These are phyloP conservation scores for Malus sylvestris DNA, from an alignment of 306 rosid species.

Conservation along the genomic window DNA sequence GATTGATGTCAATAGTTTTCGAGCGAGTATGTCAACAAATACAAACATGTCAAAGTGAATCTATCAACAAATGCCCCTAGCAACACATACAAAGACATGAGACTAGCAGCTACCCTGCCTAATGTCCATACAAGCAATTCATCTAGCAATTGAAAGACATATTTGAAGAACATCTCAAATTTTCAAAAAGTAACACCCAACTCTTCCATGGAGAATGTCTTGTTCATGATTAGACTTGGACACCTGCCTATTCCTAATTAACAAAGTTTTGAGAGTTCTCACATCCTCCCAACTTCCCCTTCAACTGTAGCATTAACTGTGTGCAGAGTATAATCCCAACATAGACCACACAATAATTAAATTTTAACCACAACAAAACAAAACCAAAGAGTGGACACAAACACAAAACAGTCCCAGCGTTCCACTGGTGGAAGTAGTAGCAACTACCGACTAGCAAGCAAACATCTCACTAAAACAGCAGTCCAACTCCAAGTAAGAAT, in stretches of 20 bases:
- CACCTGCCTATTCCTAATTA: neutral
- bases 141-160: too few species aligned
- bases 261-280: neutral
- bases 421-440: neutral
- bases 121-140: too few species aligned
- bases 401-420: neutral
- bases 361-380: neutral
- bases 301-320: neutral
- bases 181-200: too few species aligned
- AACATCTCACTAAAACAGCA: neutral
- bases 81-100: too few species aligned
- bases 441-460: neutral
- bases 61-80: too few species aligned
- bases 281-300: neutral
- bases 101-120: too few species aligned
- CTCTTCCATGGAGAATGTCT: too few species aligned
- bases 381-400: neutral
- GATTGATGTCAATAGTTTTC: too few species aligned
- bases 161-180: too few species aligned
- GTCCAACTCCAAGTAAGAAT: constrained; percentile 32
- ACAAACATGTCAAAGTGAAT: too few species aligned
- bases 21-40: too few species aligned
- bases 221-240: neutral
- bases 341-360: neutral
- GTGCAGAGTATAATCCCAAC: neutral